A percentile compares a stretch with the other conserved stretches of the same genome.
Evolutionary conservation across 1,139 yeast genomes (phyloP).

Genomic region (Protomyces lactucae-debilis): DNA sequence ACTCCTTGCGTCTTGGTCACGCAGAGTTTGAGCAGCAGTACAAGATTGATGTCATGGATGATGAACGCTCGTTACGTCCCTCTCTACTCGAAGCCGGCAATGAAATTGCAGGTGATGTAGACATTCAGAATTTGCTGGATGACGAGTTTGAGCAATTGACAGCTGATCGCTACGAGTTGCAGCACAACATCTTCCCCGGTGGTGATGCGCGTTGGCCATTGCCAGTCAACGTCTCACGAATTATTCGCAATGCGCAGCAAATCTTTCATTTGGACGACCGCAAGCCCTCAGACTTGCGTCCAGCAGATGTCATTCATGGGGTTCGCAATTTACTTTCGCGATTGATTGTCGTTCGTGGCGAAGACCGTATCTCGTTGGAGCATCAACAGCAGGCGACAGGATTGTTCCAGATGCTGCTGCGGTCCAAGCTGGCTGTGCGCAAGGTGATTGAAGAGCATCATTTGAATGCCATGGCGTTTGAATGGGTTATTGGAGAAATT

Average conservation of each 20-base stretch:
- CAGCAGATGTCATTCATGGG: constrained; percentile 69
- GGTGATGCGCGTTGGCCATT: constrained; percentile 88
- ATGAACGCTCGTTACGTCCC: constrained; percentile 56
- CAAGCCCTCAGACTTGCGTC: constrained; percentile 82
- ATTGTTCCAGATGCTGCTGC: constrained; percentile 81
- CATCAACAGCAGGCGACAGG: constrained; percentile 92
- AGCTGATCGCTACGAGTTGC: constrained; percentile 70
- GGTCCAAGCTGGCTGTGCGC: constrained; percentile 87
- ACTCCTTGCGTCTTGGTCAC: constrained; percentile 91
- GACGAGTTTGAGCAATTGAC: constrained; percentile 74
- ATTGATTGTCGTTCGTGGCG: constrained; percentile 77
- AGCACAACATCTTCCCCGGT: constrained; percentile 81
- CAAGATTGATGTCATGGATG: constrained; percentile 79
- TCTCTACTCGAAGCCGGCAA: constrained; percentile 79
- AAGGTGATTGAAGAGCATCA: constrained; percentile 89
- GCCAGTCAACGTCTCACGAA: constrained; percentile 95
- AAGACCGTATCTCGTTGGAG: constrained; percentile 63
- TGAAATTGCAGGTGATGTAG: constrained; percentile 85
- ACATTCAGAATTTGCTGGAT: constrained; percentile 73
- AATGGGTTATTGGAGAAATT: constrained; percentile 92
- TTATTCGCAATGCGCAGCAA: constrained; percentile 94
- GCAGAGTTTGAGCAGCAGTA: constrained; percentile 75
- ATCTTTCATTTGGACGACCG: constrained; percentile 90
- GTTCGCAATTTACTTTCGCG: constrained; percentile 67
- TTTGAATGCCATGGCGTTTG: constrained; percentile 77